Evolutionary conservation across 495 filamentous ascomycete species (phyloP), one percentile per base, ranked within the genome.

Genomic region (Xanthoparmelia taractica): DNA sequence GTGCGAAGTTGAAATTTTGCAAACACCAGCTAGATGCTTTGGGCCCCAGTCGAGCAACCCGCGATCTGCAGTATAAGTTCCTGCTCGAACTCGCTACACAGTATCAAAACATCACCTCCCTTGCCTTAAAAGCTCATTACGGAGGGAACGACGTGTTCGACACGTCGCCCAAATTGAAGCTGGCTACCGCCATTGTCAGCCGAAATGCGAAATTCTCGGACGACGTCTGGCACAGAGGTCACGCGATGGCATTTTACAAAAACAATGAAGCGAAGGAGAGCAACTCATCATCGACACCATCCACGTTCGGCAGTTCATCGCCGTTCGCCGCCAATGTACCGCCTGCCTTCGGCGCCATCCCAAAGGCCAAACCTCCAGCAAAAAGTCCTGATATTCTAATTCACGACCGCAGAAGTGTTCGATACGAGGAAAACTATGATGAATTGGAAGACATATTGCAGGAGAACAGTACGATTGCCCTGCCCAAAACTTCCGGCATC

Each of bases 161-260:
- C 0, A 8, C 23, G 10, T 38, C 69, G 23, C 20, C 57, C 0
- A 61, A 61, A 0, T 63, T 80, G 27, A 69, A 78, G 45, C 68
- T 86, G 0, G 76, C 78, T 38, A 82, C 84, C 10, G 52, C 72
- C 2, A 64, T 84, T 27, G 69, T 78, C 7, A 73, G 71, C 25
- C 69, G 76, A 0, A 79, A 75, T 56, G 71, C 75, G 7, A 56
- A 43, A 0, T 85, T 82, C 55, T 69, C 79, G 0, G 23, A 78
- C 1, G 66, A 73, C 7, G 70, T 84, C 50, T 47, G 33, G 23
- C 63, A 34, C 4, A 68, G 64, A 31, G 82, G 79, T 3, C 80
- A 82, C 61, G 68, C 60, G 33, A 69, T 72, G n/a, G 15, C 57
- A 5, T 83, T 82, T 59, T 41, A 52, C 25, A 31, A 65, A 27